These are phyloP conservation scores for Malbranchea cinnamomea DNA, from an alignment of 2,329 filamentous ascomycete genomes.

Conservation along the genomic window DNA sequence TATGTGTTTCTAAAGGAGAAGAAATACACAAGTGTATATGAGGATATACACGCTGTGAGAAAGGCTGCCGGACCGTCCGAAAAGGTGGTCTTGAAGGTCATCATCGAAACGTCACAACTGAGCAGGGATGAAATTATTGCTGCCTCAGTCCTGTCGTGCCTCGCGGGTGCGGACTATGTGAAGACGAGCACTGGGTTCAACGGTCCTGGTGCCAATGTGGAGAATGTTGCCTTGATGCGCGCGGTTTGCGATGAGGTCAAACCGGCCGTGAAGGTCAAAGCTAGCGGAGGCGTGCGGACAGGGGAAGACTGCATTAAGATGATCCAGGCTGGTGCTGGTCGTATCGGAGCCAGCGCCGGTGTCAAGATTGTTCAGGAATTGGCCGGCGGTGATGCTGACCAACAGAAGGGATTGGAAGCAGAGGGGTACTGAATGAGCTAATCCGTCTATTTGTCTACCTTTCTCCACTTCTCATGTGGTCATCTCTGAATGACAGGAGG, in stretches of 20 bases:
- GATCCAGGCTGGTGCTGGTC: slow-evolving; percentile 40
- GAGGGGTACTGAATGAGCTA: too few species aligned
- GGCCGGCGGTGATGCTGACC: too few species aligned
- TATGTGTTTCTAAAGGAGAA: slow-evolving; percentile 31
- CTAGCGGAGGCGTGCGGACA: slow-evolving; percentile 41
- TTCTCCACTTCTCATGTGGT: too few species aligned
- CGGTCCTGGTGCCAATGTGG: slow-evolving; percentile 37
- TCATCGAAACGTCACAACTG: slow-evolving; percentile 44
- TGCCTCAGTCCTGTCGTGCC: slow-evolving; percentile 35
- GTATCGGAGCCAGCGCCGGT: slow-evolving; percentile 42
- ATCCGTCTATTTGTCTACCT: too few species aligned
- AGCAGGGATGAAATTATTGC: slow-evolving; percentile 36
- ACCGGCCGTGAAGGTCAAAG: slow-evolving; percentile 37
- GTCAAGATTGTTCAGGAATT: slow-evolving; percentile 40
- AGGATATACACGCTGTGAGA: slow-evolving; percentile 38
- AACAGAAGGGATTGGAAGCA: too few species aligned
- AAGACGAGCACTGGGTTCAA: slow-evolving; percentile 48
- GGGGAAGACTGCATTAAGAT: slow-evolving; percentile 37
- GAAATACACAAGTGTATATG: slow-evolving; percentile 36
- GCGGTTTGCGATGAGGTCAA: slow-evolving; percentile 31
- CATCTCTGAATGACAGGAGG: too few species aligned
- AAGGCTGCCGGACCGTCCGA: slow-evolving; percentile 15
- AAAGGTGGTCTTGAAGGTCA: slow-evolving; percentile 38
- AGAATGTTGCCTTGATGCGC: slow-evolving; percentile 41
- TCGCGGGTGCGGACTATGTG: slow-evolving; percentile 42